phyloP scores from a whole-genome alignment of 495 filamentous ascomycete species.

The Daldinia loculata region DNA sequence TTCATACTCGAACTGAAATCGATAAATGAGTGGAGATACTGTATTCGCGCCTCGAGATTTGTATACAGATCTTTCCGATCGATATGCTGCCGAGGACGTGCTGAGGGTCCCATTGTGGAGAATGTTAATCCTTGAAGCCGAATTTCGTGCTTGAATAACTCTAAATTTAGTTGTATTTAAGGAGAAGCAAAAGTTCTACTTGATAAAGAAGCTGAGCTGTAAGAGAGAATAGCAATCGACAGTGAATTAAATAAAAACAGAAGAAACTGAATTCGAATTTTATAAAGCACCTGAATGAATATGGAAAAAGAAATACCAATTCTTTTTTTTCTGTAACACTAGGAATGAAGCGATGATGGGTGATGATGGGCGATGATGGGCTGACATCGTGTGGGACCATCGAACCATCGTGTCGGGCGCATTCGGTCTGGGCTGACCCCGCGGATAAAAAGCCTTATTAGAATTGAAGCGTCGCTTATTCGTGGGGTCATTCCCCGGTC shows the following conservation, averaged over 20 bases:
- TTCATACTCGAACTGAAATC: slow-evolving; percentile 73
- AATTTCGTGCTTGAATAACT: background rate
- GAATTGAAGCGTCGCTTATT: slow-evolving; percentile 16
- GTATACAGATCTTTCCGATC: slow-evolving; percentile 75
- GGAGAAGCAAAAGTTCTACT: background rate
- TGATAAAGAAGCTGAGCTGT: background rate
- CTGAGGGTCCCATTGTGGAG: slow-evolving; percentile 28
- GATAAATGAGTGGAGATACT: slow-evolving; percentile 75
- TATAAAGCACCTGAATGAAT: background rate
- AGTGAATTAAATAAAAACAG: background rate
- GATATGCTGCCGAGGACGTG: slow-evolving; percentile 64
- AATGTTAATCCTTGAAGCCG: slow-evolving; percentile 1
- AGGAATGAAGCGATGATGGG: slow-evolving; percentile 35
- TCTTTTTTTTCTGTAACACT: background rate
- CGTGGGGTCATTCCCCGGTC: slow-evolving; percentile 8
- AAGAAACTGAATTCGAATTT: background rate
- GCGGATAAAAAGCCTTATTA: background rate
- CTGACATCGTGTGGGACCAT: slow-evolving; percentile 40
- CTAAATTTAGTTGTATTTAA: background rate
- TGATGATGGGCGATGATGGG: slow-evolving; percentile 38
- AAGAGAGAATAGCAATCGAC: background rate
- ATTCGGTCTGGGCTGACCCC: slow-evolving; percentile 25
- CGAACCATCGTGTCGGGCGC: slow-evolving; percentile 35
- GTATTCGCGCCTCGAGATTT: slow-evolving; percentile 69
- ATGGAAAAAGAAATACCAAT: background rate